Evolutionary conservation across 2,329 filamentous ascomycete species (phyloP).

Genomic region (Cytospora piceae): DNA sequence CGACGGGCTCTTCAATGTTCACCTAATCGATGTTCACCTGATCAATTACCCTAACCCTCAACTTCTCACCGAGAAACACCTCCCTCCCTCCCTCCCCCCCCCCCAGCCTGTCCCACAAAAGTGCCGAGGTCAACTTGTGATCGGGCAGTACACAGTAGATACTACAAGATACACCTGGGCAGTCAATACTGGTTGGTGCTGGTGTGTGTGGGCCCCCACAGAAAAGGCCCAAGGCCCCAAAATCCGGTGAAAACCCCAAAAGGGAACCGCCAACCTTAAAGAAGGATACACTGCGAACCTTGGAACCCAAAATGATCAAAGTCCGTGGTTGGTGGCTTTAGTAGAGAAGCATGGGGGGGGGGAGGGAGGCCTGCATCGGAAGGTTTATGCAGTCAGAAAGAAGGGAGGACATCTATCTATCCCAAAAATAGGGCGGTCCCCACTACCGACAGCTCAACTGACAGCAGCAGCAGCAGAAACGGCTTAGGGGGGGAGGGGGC

Average conservation of each 20-base stretch:
- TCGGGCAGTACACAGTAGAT: neutral
- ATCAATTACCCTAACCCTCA: neutral
- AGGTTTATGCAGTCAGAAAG: conserved; percentile 9
- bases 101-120: neutral
- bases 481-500: conserved; percentile 11
- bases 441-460: conserved; percentile 5
- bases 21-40: neutral
- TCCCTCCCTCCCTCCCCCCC: neutral
- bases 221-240: neutral
- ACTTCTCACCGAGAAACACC: neutral
- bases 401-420: neutral
- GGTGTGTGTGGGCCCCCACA: neutral
- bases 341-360: neutral
- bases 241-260: conserved; percentile 7
- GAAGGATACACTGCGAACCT: conserved; percentile 7
- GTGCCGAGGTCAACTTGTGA: neutral
- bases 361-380: conserved; percentile 1
- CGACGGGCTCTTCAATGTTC: too few relatives aligned
- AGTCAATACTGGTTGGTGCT: neutral
- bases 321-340: neutral
- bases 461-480: neutral
- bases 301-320: too few relatives aligned
- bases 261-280: neutral
- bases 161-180: too few relatives aligned
- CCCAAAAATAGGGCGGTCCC: conserved; percentile 25